A percentile compares a stretch with the other conserved stretches of the same genome.
These are phyloP conservation scores for Sugiyamaella lignohabitans DNA, from an alignment of 805 yeast genomes.

Conservation along the genomic window DNA sequence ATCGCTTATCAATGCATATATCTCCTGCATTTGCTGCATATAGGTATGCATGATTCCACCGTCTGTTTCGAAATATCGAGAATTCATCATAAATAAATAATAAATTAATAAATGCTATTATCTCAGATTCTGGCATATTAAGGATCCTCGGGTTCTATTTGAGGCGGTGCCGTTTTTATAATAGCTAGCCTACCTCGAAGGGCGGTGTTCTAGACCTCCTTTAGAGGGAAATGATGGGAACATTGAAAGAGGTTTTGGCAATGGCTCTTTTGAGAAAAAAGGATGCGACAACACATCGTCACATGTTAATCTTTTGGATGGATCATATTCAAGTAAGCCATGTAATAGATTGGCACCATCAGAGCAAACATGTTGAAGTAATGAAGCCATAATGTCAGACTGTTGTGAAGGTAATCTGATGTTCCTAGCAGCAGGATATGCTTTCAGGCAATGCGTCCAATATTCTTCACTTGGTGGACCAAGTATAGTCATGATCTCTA, in stretches of 20 bases:
- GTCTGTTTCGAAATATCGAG: no score
- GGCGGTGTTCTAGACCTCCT: slow-evolving; percentile 7
- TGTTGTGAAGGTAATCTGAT: slow-evolving; percentile 75
- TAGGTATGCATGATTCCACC: no score
- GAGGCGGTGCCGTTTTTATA: no score
- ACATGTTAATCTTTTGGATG: slow-evolving; percentile 39
- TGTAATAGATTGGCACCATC: slow-evolving; percentile 32
- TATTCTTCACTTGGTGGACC: slow-evolving; percentile 52
- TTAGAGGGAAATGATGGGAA: slow-evolving; percentile 27
- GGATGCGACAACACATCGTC: slow-evolving; percentile 40
- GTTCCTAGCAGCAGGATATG: slow-evolving; percentile 79
- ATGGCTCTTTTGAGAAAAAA: slow-evolving; percentile 39
- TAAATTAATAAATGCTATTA: no score
- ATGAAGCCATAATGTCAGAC: slow-evolving; percentile 32
- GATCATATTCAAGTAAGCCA: slow-evolving; percentile 39
- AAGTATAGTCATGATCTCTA: slow-evolving; percentile 38
- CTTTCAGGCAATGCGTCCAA: slow-evolving; percentile 42
- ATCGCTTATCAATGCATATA: no score
- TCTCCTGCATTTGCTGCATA: no score
- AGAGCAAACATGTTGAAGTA: slow-evolving; percentile 16
- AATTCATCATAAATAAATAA: no score
- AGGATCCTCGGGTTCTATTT: no score
- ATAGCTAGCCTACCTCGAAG: no score
- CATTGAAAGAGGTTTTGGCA: slow-evolving; percentile 30
- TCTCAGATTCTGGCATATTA: no score